phyloP scores from a whole-genome alignment of 2,329 filamentous ascomycete genomes.

The Cladosporium sp. region DNA sequence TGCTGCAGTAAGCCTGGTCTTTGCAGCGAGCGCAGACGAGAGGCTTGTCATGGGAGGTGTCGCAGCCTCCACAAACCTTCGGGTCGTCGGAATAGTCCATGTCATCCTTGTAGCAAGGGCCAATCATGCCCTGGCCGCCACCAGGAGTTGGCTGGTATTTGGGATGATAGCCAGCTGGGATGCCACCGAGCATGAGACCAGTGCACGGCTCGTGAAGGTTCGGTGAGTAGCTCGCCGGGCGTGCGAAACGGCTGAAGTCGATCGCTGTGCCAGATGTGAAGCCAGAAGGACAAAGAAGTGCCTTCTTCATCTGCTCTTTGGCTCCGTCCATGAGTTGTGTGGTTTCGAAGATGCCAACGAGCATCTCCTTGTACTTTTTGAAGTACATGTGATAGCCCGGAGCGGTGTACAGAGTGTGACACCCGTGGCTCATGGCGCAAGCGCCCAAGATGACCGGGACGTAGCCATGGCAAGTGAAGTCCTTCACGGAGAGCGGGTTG shows the following conservation, averaged over 20 bases:
- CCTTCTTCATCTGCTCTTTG: neutral
- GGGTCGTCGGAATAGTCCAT: neutral
- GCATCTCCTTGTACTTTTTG: neutral
- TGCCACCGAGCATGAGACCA: neutral
- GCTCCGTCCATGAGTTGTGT: neutral
- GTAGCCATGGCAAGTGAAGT: slow-evolving; percentile 10
- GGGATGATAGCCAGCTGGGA: neutral
- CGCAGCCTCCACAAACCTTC: slow-evolving; percentile 1
- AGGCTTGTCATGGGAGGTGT: neutral
- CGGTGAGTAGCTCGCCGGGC: neutral
- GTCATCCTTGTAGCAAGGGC: neutral
- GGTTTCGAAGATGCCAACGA: neutral
- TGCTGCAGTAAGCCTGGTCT: slow-evolving; percentile 3
- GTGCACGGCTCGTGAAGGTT: neutral
- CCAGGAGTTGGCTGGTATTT: neutral
- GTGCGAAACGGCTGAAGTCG: neutral
- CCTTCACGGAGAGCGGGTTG: slow-evolving; percentile 10
- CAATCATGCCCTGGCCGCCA: neutral
- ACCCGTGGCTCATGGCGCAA: slow-evolving; percentile 5
- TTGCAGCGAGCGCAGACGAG: neutral
- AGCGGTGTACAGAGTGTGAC: neutral
- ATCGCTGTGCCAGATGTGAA: neutral
- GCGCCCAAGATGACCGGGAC: slow-evolving; percentile 1
- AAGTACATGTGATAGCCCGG: neutral
- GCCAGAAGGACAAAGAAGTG: neutral